A percentile compares a stretch with the other conserved stretches of the same genome.
Conservation (phyloP, 192 early-diverging fungal genomes). For the Gamsiella multidivaricata region DNA sequence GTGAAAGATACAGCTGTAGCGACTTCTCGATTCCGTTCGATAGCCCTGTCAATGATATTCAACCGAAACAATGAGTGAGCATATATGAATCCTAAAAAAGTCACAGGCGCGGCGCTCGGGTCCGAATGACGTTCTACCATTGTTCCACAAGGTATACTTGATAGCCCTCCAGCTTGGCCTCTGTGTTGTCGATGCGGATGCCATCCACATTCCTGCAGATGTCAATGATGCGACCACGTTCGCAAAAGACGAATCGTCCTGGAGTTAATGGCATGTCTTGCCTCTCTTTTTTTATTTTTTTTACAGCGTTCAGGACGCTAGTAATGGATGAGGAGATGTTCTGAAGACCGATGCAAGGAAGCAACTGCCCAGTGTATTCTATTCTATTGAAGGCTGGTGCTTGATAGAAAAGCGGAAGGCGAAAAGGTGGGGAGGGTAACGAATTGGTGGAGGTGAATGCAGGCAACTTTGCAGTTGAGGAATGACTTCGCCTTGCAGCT, state of each 20-base stretch:
- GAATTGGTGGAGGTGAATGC: too few relatives aligned
- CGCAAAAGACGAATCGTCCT: conserved; percentile 48
- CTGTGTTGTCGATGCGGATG: conserved; percentile 36
- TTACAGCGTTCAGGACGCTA: too few relatives aligned
- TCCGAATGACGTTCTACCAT: conserved; percentile 29
- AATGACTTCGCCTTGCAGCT: too few relatives aligned
- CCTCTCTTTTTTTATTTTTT: too few relatives aligned
- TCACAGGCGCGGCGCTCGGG: neutral
- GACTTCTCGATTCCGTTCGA: conserved; percentile 50
- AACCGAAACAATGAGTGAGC: neutral
- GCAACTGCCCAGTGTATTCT: too few relatives aligned
- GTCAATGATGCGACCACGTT: conserved; percentile 28
- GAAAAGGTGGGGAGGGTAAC: too few relatives aligned
- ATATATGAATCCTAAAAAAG: neutral
- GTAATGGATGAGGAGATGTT: too few relatives aligned
- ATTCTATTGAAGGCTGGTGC: too few relatives aligned
- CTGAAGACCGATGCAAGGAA: neutral
- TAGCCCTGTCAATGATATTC: conserved; percentile 19
- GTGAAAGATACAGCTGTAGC: conserved; percentile 48
- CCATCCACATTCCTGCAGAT: conserved; percentile 33
- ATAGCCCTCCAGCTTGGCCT: conserved; percentile 36
- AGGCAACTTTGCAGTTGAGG: too few relatives aligned
- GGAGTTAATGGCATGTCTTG: conserved; percentile 21
- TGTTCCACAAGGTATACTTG: conserved; percentile 54
- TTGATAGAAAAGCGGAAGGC: too few relatives aligned